Evolutionary conservation across 441 rosid genomes (phyloP), one percentile per base, ranked within the genome.

Genomic region (Isatis lusitanica): DNA sequence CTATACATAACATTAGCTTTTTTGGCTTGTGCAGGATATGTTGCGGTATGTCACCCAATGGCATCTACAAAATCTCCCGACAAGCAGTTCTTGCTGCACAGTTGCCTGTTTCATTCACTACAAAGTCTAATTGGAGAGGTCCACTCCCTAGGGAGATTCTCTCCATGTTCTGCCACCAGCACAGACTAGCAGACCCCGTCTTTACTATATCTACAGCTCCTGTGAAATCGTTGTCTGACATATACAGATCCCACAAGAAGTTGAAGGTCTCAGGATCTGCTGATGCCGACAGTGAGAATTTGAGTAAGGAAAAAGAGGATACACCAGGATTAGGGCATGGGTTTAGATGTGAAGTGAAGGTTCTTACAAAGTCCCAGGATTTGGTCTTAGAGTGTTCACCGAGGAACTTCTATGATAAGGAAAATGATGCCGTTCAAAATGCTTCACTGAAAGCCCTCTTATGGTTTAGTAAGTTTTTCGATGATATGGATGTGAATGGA

Each of bases 91-190:
- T 93, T 68, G 80, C 84, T 6, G 86, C 97, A 17, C 90, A 90
- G 76, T 78, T 93, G 82, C 98, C 99, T 51, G 26, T 53, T 31
- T 71, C 80, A 36, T 91, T 80, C 76, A 91, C 97, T 11, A 83
- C 92, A 55, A 93, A 82, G 79, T 70, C 91, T 71, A 88, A 88
- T 65, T 95, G 99, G 99, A 88, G 88, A 74, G 97, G 97, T 68
- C 81, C 87, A 72, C 82, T 79, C 61, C 98, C 99, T 6, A 87
- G 85, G 84, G 99, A 95, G 76, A 83, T 90, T 59, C 84, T 93
- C 39, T 63, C 82, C 76, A 61, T 86, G 66, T 91, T 95, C 79
- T 95, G 99, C 85, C 94, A 91, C 76, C 92, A 82, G 84, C 95
- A 93, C 56, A 80, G 86, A 64, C 86, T 93, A 51, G 82, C 91